Percentiles rank a stretch among this genome's conserved stretches.
Conservation (phyloP, 2,329 filamentous ascomycete genomes). For the Trichoderma semiorbis region DNA sequence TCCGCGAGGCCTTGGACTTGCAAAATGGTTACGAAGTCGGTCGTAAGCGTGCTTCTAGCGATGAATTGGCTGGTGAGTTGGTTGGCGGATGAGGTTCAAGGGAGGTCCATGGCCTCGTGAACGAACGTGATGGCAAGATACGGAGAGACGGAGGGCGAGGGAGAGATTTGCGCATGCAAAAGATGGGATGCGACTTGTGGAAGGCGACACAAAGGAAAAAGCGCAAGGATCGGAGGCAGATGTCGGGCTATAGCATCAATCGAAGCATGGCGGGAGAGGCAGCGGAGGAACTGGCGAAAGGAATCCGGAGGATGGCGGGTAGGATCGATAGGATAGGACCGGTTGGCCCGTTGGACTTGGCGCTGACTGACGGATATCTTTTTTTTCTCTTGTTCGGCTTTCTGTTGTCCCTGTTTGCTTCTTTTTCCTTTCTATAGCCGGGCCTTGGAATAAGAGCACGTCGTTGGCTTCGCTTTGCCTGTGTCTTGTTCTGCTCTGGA, state of each 20-base stretch:
- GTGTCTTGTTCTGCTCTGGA: neutral
- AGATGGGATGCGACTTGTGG: neutral
- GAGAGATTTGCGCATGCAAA: neutral
- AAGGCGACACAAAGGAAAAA: slow-evolving; percentile 10
- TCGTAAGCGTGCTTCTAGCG: neutral
- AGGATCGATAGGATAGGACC: neutral
- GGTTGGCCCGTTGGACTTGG: slow-evolving; percentile 4
- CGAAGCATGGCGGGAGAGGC: slow-evolving; percentile 11
- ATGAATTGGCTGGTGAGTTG: neutral
- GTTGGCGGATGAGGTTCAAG: neutral
- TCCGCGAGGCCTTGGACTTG: neutral
- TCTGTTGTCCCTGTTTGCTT: neutral
- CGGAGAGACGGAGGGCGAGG: neutral
- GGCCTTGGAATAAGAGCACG: neutral
- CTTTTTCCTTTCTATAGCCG: neutral
- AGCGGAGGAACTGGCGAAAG: neutral
- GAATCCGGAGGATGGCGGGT: neutral
- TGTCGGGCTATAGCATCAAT: slow-evolving; percentile 15
- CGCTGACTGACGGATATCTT: neutral
- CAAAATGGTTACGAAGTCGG: neutral
- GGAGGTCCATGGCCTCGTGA: slow-evolving; percentile 15
- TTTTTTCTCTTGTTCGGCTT: neutral
- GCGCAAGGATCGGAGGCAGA: neutral
- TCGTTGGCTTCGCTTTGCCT: neutral
- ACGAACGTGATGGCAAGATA: neutral